Conservation (phyloP, 2,329 filamentous ascomycete species). For the Triangularia setosa region DNA sequence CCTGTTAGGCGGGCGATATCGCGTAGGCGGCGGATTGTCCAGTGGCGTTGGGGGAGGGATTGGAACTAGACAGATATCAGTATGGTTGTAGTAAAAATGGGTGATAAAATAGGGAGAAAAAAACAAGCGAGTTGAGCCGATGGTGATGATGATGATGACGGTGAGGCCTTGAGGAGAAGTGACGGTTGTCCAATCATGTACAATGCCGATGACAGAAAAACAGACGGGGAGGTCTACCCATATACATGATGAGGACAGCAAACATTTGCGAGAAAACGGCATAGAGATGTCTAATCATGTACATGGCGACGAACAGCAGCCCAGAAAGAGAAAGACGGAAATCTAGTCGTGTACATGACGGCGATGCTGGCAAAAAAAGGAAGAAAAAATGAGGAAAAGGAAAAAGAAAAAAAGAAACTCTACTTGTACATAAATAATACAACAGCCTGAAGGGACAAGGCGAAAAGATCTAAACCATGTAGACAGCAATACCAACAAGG, state of each 20-base stretch:
- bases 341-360: not conserved
- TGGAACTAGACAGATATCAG: slow-evolving; percentile 58
- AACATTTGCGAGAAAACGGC: not conserved
- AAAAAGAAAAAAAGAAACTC: not conserved
- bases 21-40: slow-evolving; percentile 70
- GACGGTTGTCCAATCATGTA: too few relatives aligned
- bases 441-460: not conserved
- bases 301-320: not conserved
- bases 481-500: not conserved
- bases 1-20: slow-evolving; percentile 78
- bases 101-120: not conserved
- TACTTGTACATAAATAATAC: not conserved
- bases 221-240: not conserved
- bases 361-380: too few relatives aligned
- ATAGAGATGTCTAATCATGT: not conserved
- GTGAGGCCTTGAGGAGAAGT: too few relatives aligned
- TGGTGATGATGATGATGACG: not conserved
- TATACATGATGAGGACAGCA: not conserved
- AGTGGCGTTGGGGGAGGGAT: slow-evolving; percentile 67
- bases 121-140: not conserved
- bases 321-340: not conserved
- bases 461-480: not conserved
- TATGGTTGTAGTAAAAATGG: not conserved
- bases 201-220: not conserved
- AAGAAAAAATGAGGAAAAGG: too few relatives aligned